Conservation (phyloP, 148 eudicot genomes). For the Rhododendron griersonianum region DNA sequence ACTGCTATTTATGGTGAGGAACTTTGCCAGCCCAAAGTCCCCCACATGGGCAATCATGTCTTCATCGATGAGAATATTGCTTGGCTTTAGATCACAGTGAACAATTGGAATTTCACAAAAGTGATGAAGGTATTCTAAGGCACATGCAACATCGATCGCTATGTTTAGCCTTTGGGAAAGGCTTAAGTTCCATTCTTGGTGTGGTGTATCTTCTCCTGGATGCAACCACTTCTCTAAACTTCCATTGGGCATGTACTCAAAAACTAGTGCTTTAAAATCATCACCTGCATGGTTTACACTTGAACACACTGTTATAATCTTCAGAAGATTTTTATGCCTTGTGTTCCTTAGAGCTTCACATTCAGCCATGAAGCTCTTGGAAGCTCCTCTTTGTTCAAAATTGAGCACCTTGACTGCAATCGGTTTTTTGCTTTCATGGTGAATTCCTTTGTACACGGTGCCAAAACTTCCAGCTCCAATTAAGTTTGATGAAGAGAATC, state of each 20-base stretch:
- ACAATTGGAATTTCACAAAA: background rate
- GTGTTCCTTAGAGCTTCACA: background rate
- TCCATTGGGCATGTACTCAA: conserved; percentile 2
- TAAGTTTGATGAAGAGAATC: background rate
- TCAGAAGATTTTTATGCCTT: background rate
- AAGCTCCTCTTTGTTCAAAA: background rate
- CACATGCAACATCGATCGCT: background rate
- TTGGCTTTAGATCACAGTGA: no score
- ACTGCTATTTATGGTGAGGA: no score
- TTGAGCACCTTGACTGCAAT: background rate
- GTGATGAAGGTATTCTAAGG: conserved; percentile 1
- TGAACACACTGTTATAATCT: background rate
- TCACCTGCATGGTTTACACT: background rate
- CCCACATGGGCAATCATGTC: conserved; percentile 9
- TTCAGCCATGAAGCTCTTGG: background rate
- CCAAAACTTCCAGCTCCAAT: background rate
- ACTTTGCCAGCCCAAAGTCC: no score
- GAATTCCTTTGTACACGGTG: background rate
- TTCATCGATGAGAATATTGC: background rate
- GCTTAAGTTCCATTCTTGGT: background rate
- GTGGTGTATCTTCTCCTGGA: background rate
- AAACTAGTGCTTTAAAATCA: conserved; percentile 9
- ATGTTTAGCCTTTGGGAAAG: background rate
- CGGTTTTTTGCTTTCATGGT: background rate
- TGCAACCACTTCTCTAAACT: conserved; percentile 6